Base-by-base conservation (phyloP, 495 filamentous ascomycete genomes). In the Cercophora newfieldiana region DNA sequence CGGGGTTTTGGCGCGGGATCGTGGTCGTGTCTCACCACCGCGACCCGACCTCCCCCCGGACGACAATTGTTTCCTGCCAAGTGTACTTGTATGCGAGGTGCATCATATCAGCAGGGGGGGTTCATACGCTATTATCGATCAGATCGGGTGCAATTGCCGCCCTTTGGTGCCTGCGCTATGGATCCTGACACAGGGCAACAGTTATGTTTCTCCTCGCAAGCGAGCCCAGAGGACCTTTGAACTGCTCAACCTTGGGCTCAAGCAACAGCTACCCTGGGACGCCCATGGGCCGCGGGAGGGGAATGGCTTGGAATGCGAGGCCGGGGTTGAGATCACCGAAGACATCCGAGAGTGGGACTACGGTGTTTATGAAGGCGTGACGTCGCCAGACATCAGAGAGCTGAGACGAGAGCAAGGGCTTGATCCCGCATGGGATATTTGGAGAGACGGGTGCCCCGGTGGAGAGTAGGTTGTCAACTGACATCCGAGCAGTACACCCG, bases 311-410 rank as follows among this genome's bases (percentile, higher is more conserved):
- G 66, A 75, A 3, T 85, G 82, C 55, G 55, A 78, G 5, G 83
- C 83, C 10, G 72, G 77, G 18, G 85, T 96, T 1, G 77, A 89
- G 68, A 78, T 95, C 49, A 92, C 91, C 0, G 86, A 93, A 65
- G 87, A 90, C 56, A 87, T 97, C 28, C 84, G 90, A 14, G 94
- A 99, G 74, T 99, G 94, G 94, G 92, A 96, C 78, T 99, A 99
- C 70, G 95, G 95, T 12, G 87, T 90, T 67, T 99, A 98, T 74
- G 95, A 99, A 75, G 95, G 95, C 1, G 86, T 96, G 75, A 96
- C 91, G 7, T 89, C 85, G 61, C 75, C 83, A 18, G 77, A 91
- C 71, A 97, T 98, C 71, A 72, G 83, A 25, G 79, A 85, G 59
- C 64, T 82, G 61, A 81, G 92, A 31, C 85, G 81, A 73, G 75